These are phyloP conservation scores for Stachybotrys echinatus DNA, from an alignment of 2,329 filamentous ascomycete genomes.

Conservation along the genomic window DNA sequence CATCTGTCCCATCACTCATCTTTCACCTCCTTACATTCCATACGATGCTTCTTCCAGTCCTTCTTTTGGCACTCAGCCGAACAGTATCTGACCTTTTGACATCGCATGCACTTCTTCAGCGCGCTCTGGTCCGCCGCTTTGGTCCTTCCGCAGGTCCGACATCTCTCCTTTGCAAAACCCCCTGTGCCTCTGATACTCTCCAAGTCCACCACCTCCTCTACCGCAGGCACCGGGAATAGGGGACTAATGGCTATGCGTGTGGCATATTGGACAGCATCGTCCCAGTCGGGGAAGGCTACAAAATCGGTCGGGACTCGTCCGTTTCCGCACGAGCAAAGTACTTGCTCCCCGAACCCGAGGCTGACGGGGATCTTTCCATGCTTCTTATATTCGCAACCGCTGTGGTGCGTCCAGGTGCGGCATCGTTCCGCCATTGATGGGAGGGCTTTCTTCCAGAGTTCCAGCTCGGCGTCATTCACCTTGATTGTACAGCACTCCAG, in stretches of 20 bases:
- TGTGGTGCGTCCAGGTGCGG: conserved; percentile 39
- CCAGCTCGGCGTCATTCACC: conserved; percentile 51
- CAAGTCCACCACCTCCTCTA: conserved; percentile 33
- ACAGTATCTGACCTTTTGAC: conserved; percentile 43
- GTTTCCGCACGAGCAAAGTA: conserved; percentile 41
- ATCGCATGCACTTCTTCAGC: conserved; percentile 40
- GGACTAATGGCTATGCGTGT: conserved; percentile 56
- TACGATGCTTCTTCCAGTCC: conserved; percentile 48
- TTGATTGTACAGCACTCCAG: conserved; percentile 32
- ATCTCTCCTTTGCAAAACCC: conserved; percentile 17
- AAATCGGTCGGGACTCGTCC: conserved; percentile 36
- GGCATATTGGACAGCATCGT: conserved; percentile 32
- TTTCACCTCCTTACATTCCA: conserved; percentile 27
- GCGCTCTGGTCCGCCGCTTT: conserved; percentile 18
- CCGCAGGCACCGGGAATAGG: conserved; percentile 37
- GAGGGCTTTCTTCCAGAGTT: conserved; percentile 41
- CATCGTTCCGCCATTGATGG: conserved; percentile 42
- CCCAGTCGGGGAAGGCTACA: conserved; percentile 35
- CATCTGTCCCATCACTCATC: background rate
- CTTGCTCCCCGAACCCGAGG: conserved; percentile 23
- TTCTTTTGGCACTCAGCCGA: conserved; percentile 45
- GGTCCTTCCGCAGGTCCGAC: conserved; percentile 29
- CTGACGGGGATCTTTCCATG: conserved; percentile 33
- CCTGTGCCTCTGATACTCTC: conserved; percentile 7
- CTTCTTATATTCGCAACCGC: conserved; percentile 36